Conservation (phyloP, 2,329 filamentous ascomycete genomes). For the Aquanectria penicillioides region DNA sequence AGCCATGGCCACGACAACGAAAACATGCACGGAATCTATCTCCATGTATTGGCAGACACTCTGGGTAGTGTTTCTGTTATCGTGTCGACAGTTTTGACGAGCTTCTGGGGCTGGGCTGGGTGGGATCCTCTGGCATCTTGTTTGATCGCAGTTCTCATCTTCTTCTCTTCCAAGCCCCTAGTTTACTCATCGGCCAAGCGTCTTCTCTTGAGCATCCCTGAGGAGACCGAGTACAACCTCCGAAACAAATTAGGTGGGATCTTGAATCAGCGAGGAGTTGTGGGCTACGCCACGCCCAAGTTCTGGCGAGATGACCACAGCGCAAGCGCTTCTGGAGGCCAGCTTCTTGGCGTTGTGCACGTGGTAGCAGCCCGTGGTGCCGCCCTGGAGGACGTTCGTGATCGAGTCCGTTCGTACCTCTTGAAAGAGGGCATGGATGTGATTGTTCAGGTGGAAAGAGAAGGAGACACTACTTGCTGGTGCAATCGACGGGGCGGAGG, state of each 20-base stretch:
- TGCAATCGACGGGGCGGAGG: constrained; percentile 53
- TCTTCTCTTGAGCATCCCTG: constrained; percentile 85
- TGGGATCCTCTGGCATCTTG: constrained; percentile 96
- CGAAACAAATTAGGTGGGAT: constrained; percentile 88
- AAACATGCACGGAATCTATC: constrained; percentile 97
- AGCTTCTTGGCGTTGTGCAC: constrained; percentile 85
- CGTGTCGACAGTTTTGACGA: constrained; percentile 86
- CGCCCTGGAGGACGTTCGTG: constrained; percentile 83
- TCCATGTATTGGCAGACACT: constrained; percentile 94
- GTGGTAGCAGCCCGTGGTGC: constrained; percentile 78
- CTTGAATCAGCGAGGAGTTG: constrained; percentile 82
- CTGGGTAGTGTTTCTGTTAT: constrained; percentile 95
- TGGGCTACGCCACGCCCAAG: constrained; percentile 84
- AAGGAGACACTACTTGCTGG: constrained; percentile 76
- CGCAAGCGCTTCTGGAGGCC: constrained; percentile 55
- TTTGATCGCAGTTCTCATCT: constrained; percentile 91
- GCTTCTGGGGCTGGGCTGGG: constrained; percentile 88
- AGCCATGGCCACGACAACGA: constrained; percentile 79
- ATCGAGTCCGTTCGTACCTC: constrained; percentile 79
- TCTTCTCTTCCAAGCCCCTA: constrained; percentile 88
- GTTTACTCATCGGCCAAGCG: constrained; percentile 86
- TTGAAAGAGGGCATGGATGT: constrained; percentile 78
- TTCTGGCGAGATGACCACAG: constrained; percentile 88
- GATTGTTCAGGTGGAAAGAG: constrained; percentile 87
- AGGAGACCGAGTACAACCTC: constrained; percentile 86